These are phyloP conservation scores for Cryptomeria japonica DNA, from an alignment of 75 land plant species.

Conservation along the genomic window DNA sequence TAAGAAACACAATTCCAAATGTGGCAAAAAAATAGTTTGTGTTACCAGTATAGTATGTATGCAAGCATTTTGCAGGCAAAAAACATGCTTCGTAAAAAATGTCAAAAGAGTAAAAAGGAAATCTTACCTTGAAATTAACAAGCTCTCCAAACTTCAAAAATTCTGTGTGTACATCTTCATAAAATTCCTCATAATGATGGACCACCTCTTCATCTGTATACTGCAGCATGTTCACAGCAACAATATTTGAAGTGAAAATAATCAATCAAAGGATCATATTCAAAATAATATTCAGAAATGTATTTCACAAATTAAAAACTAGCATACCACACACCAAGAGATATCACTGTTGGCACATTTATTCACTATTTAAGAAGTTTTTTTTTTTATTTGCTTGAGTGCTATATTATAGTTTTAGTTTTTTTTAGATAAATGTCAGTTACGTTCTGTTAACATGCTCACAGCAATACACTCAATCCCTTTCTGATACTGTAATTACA, in stretches of 20 bases:
- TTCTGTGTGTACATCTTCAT: conserved; percentile 98
- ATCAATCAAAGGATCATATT: not conserved
- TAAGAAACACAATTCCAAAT: not conserved
- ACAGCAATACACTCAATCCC: no score
- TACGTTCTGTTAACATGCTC: no score
- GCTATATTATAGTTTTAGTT: no score
- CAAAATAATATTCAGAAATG: not conserved
- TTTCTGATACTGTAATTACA: no score
- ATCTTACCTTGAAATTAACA: conserved; percentile 89
- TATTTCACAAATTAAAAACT: not conserved
- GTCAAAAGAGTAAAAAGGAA: not conserved
- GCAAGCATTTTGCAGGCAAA: not conserved
- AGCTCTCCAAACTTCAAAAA: conserved; percentile 95
- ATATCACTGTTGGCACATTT: no score
- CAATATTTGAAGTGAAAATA: not conserved
- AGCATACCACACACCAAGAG: no score
- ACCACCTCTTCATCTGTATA: conserved; percentile 93
- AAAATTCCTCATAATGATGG: conserved; percentile 84
- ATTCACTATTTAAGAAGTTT: no score
- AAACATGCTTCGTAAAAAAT: not conserved
- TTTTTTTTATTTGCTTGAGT: no score
- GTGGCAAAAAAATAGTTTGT: not conserved
- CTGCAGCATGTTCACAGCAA: conserved; percentile 45
- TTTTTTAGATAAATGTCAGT: no score
- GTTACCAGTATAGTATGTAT: not conserved